phyloP scores from a whole-genome alignment of 345 rosid genomes.

The Salix suchowensis region DNA sequence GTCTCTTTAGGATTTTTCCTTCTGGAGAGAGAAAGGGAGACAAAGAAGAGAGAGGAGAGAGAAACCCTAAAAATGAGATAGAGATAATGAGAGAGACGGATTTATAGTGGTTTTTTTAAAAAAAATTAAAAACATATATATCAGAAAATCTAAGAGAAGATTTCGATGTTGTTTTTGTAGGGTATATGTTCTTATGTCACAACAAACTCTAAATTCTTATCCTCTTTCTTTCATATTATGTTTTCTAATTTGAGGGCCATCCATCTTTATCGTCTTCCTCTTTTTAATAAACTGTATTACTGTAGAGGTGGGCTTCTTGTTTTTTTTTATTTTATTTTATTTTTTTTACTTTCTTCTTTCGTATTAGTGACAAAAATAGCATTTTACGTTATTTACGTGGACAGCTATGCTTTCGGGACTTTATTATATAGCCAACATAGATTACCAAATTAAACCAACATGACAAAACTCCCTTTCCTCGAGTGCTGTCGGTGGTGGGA shows the following conservation, averaged over 20 bases:
- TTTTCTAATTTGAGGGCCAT: not conserved
- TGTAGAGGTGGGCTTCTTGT: not conserved
- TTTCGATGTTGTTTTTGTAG: not conserved
- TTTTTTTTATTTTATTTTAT: too few relatives aligned
- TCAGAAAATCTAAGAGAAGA: not conserved
- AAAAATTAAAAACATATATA: not conserved
- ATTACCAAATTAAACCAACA: not conserved
- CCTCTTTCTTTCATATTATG: constrained; percentile 3
- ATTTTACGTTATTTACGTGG: not conserved
- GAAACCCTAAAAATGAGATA: constrained; percentile 8
- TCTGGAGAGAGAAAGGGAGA: constrained; percentile 68
- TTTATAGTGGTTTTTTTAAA: not conserved
- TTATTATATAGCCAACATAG: not conserved
- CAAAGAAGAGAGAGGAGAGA: constrained; percentile 38
- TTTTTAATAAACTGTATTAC: not conserved
- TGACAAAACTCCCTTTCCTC: too few relatives aligned
- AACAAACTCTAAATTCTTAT: constrained; percentile 14
- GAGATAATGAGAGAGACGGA: constrained; percentile 31
- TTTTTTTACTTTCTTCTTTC: too few relatives aligned
- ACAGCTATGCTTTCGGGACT: not conserved
- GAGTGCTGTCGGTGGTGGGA: too few relatives aligned
- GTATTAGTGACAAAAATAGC: not conserved
- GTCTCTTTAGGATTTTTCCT: constrained; percentile 78
- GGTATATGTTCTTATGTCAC: constrained; percentile 12
- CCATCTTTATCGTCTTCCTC: not conserved